Conservation (phyloP, 2,329 filamentous ascomycete genomes). For the Fusarium kyushuense region DNA sequence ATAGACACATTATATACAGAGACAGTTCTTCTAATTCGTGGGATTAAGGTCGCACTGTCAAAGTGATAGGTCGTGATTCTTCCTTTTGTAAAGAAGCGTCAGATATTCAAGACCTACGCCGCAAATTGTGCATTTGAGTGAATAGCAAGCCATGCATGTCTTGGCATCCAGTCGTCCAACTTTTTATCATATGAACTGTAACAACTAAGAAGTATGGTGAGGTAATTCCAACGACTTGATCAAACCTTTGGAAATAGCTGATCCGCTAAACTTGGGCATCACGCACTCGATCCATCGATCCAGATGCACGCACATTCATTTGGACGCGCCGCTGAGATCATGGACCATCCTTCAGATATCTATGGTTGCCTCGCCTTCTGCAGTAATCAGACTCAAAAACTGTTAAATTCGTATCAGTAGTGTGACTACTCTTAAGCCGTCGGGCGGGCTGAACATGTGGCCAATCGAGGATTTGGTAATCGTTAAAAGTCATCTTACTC, state of each 20-base stretch:
- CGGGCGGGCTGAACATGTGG: background rate
- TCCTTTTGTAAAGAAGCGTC: background rate
- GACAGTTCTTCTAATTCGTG: no score
- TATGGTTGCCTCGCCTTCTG: background rate
- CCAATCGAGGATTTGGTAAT: background rate
- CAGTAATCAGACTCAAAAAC: background rate
- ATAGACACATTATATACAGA: background rate
- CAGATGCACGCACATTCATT: background rate
- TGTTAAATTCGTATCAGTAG: background rate
- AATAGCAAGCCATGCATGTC: background rate
- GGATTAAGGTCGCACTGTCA: no score
- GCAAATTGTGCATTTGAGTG: background rate
- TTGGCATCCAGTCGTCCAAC: no score
- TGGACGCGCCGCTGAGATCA: constrained; percentile 15
- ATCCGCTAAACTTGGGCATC: background rate
- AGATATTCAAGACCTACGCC: background rate
- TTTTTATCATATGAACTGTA: background rate
- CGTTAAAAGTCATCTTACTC: background rate
- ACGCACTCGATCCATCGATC: background rate
- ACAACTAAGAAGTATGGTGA: no score
- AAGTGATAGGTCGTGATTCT: background rate
- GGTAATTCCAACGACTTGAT: background rate
- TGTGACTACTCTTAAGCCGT: background rate
- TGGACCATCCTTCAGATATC: background rate
- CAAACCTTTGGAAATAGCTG: background rate